phyloP scores from a whole-genome alignment of 2,329 filamentous ascomycete species.

The Arthrobotrys megalospora region DNA sequence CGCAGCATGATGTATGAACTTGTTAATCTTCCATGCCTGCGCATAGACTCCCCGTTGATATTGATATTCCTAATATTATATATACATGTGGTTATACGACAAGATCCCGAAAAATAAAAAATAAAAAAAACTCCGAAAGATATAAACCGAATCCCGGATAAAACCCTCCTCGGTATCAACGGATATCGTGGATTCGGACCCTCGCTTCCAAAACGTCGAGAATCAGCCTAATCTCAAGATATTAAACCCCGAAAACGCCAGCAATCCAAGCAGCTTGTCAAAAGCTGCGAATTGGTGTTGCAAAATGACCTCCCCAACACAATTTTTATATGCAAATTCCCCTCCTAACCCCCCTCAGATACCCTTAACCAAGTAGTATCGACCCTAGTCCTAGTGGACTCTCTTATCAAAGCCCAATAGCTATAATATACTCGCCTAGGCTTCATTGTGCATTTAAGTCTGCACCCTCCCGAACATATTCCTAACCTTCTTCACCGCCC shows the following conservation, averaged over 20 bases:
- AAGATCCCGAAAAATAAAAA: neutral
- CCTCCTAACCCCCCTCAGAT: too few species aligned
- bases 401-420: neutral
- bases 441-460: neutral
- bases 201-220: conserved; percentile 48
- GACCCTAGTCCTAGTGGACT: neutral
- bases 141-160: conserved; percentile 30
- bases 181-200: conserved; percentile 40
- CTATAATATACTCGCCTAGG: neutral
- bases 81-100: neutral
- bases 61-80: neutral
- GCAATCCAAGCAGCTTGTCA: conserved; percentile 11
- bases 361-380: too few species aligned
- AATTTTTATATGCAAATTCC: conserved; percentile 7
- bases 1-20: neutral
- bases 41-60: neutral
- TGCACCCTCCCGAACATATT: conserved; percentile 45
- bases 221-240: conserved; percentile 49
- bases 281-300: conserved; percentile 9
- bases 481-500: conserved; percentile 51
- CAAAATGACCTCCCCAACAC: conserved; percentile 22
- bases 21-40: neutral
- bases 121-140: conserved; percentile 25
- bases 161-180: conserved; percentile 1
- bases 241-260: conserved; percentile 14